Evolutionary conservation across 371 early-diverging fungal species (phyloP).

Genomic region (Mucor mucedo): DNA sequence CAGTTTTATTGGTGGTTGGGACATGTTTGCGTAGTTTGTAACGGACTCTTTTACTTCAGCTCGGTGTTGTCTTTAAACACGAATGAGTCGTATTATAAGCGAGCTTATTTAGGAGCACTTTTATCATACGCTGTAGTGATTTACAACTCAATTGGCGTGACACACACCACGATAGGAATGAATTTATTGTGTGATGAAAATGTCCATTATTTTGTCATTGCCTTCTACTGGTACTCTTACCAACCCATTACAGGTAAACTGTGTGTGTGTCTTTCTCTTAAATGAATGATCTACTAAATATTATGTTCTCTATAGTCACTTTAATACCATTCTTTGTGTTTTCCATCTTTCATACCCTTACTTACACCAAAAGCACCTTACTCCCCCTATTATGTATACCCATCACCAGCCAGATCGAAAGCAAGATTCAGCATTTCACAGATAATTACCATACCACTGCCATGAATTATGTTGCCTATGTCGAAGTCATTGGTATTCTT

Average conservation of each 20-base stretch:
- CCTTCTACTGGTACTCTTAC: slow-evolving; percentile 77
- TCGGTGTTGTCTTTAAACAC: slow-evolving; percentile 45
- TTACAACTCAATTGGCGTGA: slow-evolving; percentile 81
- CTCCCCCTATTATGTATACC: slow-evolving; percentile 66
- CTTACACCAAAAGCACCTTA: slow-evolving; percentile 70
- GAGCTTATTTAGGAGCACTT: slow-evolving; percentile 75
- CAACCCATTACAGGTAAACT: slow-evolving; percentile 73
- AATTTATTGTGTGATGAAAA: slow-evolving; percentile 81
- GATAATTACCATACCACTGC: slow-evolving; percentile 70
- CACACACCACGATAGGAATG: not conserved
- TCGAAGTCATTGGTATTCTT: slow-evolving; percentile 79
- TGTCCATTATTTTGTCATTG: slow-evolving; percentile 84
- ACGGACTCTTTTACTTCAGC: slow-evolving; percentile 41
- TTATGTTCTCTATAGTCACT: slow-evolving; percentile 55
- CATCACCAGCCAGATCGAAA: slow-evolving; percentile 15
- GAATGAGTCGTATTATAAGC: slow-evolving; percentile 52
- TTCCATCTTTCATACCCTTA: slow-evolving; percentile 81
- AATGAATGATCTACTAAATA: too few species aligned
- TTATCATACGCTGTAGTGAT: slow-evolving; percentile 83
- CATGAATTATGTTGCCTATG: slow-evolving; percentile 74
- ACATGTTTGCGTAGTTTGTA: slow-evolving; percentile 42
- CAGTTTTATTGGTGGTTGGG: slow-evolving; percentile 66
- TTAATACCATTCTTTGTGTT: slow-evolving; percentile 82
- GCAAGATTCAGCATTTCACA: slow-evolving; percentile 60
- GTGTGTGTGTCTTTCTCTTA: too few species aligned